A percentile compares a stretch with the other conserved stretches of the same genome.
Evolutionary conservation across 108 stramenopile species (phyloP).

Genomic region (Ochromonas danica): DNA sequence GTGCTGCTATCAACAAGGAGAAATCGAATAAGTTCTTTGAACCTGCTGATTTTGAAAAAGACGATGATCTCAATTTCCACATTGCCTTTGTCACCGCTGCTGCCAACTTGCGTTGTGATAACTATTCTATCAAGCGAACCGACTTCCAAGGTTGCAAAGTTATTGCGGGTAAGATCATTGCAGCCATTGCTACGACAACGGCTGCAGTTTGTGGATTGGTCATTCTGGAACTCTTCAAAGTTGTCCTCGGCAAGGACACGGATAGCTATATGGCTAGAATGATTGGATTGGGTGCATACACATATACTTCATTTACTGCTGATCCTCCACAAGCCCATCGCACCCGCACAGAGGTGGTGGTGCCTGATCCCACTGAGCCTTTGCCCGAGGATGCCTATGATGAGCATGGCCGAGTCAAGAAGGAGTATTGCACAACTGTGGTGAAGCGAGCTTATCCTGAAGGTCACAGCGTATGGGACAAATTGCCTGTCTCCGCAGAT

Average conservation of each 20-base stretch:
- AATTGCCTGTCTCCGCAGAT: not conserved
- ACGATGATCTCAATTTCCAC: constrained; percentile 59
- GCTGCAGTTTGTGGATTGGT: constrained; percentile 62
- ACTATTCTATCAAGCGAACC: constrained; percentile 54
- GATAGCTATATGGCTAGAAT: constrained; percentile 23
- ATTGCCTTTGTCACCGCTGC: constrained; percentile 65
- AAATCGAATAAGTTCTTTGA: constrained; percentile 29
- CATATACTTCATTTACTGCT: constrained; percentile 1
- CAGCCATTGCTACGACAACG: constrained; percentile 66
- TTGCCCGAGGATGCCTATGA: constrained; percentile 22
- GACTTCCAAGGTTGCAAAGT: constrained; percentile 61
- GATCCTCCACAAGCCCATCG: not conserved
- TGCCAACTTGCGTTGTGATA: constrained; percentile 44
- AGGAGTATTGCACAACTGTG: not conserved
- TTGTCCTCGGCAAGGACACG: constrained; percentile 36
- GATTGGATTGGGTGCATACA: constrained; percentile 4
- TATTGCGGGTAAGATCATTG: constrained; percentile 68
- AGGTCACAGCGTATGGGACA: constrained; percentile 10
- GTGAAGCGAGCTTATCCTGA: constrained; percentile 29
- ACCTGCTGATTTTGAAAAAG: constrained; percentile 63
- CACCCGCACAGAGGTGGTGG: not conserved
- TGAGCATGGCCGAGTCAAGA: not conserved
- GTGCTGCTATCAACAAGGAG: not conserved
- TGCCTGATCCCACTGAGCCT: not conserved
- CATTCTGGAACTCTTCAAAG: constrained; percentile 64